These are phyloP conservation scores for Astrephomene gubernaculifera DNA, from an alignment of 139 green algal genomes.

Conservation along the genomic window DNA sequence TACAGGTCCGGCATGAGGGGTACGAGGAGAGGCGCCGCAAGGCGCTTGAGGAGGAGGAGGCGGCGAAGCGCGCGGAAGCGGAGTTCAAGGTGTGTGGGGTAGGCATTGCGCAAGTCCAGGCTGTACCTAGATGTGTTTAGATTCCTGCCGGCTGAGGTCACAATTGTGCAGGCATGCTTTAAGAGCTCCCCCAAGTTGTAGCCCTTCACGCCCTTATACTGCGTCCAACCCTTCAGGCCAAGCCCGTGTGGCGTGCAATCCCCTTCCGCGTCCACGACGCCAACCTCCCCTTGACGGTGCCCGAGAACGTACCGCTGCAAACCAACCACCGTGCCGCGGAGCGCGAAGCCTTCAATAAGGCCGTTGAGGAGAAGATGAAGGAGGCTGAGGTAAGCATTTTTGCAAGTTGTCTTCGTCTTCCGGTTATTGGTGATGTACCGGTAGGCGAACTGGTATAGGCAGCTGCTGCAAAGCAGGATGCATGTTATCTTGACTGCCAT, in stretches of 20 bases:
- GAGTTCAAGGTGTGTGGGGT: constrained; percentile 75
- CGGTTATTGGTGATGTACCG: no score
- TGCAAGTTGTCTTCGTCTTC: no score
- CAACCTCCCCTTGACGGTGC: constrained; percentile 56
- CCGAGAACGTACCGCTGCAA: constrained; percentile 49
- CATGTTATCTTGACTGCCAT: no score
- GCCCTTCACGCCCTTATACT: no score
- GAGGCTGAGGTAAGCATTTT: constrained; percentile 49
- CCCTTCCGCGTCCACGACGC: constrained; percentile 47
- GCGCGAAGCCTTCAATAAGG: constrained; percentile 60
- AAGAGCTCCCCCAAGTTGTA: no score
- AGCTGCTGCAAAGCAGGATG: no score
- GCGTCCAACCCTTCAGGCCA: constrained; percentile 56
- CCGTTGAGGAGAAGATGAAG: constrained; percentile 48
- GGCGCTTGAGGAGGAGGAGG: constrained; percentile 59
- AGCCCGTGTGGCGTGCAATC: constrained; percentile 51
- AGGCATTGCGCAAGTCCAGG: no score
- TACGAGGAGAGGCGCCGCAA: constrained; percentile 35
- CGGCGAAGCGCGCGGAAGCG: constrained; percentile 47
- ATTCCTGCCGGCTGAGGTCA: no score
- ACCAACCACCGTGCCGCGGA: constrained; percentile 52
- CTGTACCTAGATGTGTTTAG: no score
- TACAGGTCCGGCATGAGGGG: constrained; percentile 39
- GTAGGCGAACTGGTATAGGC: no score
- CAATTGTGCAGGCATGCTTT: no score